Base-by-base conservation (phyloP, 305 asterid species). In the Nicotiana rustica region DNA sequence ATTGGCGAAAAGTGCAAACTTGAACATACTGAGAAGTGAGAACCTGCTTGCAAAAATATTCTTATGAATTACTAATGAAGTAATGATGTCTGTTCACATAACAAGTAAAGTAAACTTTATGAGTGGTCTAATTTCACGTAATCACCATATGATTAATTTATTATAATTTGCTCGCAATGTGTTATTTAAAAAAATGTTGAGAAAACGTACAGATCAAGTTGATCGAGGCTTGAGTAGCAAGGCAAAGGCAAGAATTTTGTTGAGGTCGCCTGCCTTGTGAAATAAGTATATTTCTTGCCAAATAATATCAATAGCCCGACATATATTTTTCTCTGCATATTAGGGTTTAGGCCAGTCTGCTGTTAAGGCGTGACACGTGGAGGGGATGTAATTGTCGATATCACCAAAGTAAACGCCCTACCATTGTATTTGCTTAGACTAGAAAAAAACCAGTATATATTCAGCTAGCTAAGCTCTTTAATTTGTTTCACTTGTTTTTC, bases 351-450 rank as follows among this genome's bases (percentile, higher is more conserved):
- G 57, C 47, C 10, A 41, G 47, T 12, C 6, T 13, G 14, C 17
- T 52, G 5, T 10, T 52, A 14, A 10, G 15, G 59, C 15, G n/a
- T 52, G 59, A 52, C 59, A 52, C 17, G 67, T 61, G 67, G 67
- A 18, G 2, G 25, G 3, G 67, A 62, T 62, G 8, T 3, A 21
- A 19, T 19, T 44, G 61, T 71, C 61, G 78, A 71, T 71, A 71
- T 44, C 61, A 4, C 60, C 78, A 71, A 71, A 71, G 78, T 5
- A 13, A 71, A 55, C 61, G 78, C 78, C 38, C 78, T 71, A 71
- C 29, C 38, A 12, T 44, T 12, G 59, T 52, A 52, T 52, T 52
- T 52, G 17, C 59, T 52, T 52, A 29, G 61, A 71, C 61, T 19
- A 44, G 38, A 44, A 44, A 5, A 70, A 71, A 69, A 60, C 78